phyloP scores from a whole-genome alignment of 139 green algal genomes.

The Coelastrella sp. region DNA sequence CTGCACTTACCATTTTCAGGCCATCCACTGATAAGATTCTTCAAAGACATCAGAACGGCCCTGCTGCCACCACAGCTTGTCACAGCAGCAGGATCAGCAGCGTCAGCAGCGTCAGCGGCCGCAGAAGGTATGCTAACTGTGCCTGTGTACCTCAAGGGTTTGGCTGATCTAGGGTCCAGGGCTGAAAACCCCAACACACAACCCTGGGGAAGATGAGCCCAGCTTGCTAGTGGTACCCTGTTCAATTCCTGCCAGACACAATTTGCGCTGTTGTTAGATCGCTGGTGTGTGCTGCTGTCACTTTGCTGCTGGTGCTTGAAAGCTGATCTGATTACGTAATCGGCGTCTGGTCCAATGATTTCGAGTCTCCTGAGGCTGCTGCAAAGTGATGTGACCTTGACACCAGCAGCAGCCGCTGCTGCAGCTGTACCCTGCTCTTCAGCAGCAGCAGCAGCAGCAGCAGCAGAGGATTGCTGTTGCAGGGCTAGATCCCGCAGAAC shows the following conservation, averaged over 20 bases:
- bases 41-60: background rate
- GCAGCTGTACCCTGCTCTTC: background rate
- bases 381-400: conserved; percentile 41
- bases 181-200: conserved; percentile 49
- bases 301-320: conserved; percentile 30
- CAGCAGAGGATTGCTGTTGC: background rate
- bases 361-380: conserved; percentile 54
- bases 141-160: conserved; percentile 7
- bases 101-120: background rate
- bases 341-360: conserved; percentile 42
- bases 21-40: background rate
- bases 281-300: conserved; percentile 11
- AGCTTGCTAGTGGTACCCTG: background rate
- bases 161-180: conserved; percentile 46
- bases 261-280: background rate
- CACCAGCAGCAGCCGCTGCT: background rate
- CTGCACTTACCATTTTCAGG: background rate
- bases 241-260: conserved; percentile 2
- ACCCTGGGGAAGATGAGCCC: conserved; percentile 33
- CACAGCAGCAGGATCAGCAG: background rate
- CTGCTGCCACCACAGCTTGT: background rate
- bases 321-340: conserved; percentile 22
- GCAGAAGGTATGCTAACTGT: background rate
- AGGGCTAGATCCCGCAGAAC: background rate
- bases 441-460: background rate